Percentiles rank a stretch among this genome's conserved stretches.
phyloP scores from a whole-genome alignment of 2,329 filamentous ascomycete species.

The Exophiala sp. region DNA sequence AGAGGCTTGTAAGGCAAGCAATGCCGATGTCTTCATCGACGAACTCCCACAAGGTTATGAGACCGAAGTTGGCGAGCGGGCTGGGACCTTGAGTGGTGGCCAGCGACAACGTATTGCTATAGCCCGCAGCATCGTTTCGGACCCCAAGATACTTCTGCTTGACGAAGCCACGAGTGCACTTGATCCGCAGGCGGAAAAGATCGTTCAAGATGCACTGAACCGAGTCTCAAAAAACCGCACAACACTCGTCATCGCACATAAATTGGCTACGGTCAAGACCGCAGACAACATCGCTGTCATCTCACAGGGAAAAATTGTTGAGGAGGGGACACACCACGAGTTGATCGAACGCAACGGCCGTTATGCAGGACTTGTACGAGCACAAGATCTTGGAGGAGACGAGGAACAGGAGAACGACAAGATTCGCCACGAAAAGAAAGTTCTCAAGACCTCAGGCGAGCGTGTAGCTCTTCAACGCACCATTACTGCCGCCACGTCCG shows the following conservation, averaged over 20 bases:
- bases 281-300: constrained; percentile 77
- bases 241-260: constrained; percentile 72
- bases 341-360: constrained; percentile 60
- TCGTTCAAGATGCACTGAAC: constrained; percentile 53
- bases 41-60: constrained; percentile 66
- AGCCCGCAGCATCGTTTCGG: constrained; percentile 64
- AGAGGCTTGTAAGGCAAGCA: constrained; percentile 63
- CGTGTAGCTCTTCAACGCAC: constrained; percentile 12
- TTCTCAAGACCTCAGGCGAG: constrained; percentile 2
- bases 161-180: constrained; percentile 73
- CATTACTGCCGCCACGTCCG: constrained; percentile 15
- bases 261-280: constrained; percentile 68
- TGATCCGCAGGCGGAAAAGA: constrained; percentile 52
- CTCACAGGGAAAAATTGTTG: constrained; percentile 65
- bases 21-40: constrained; percentile 66
- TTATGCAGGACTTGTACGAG: constrained; percentile 53
- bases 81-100: constrained; percentile 73
- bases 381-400: constrained; percentile 43
- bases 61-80: constrained; percentile 71
- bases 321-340: constrained; percentile 71
- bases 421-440: constrained; percentile 11
- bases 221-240: constrained; percentile 60
- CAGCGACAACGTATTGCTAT: constrained; percentile 78
- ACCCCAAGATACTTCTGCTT: constrained; percentile 64
- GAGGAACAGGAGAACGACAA: constrained; percentile 9